Evolutionary conservation across 495 filamentous ascomycete genomes (phyloP).

Genomic region (Staphylotrichum longicolle): DNA sequence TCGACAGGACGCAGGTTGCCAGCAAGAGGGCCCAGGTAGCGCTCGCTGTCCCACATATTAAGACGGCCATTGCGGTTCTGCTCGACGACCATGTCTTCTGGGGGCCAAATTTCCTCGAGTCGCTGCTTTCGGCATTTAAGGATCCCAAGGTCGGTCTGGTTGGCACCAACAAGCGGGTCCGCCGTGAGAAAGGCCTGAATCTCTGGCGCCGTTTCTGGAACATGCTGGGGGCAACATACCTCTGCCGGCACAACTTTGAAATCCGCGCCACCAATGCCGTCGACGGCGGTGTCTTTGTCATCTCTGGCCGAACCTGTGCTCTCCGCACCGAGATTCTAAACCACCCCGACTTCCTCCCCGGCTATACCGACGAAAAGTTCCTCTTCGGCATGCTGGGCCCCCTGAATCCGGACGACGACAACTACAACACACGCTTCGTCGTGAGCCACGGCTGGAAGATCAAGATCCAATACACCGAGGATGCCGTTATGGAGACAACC

Average conservation of each 20-base stretch:
- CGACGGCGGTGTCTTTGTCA: conserved; percentile 56
- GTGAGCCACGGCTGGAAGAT: conserved; percentile 57
- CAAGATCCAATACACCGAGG: conserved; percentile 58
- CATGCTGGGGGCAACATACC: conserved; percentile 52
- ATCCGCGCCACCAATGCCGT: conserved; percentile 52
- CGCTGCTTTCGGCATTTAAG: conserved; percentile 53
- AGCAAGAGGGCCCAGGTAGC: conserved; percentile 53
- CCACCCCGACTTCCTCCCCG: conserved; percentile 44
- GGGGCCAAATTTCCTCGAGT: conserved; percentile 43
- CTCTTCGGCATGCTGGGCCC: conserved; percentile 46
- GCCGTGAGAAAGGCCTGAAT: conserved; percentile 31
- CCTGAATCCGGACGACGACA: conserved; percentile 66
- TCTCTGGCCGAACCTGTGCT: conserved; percentile 54
- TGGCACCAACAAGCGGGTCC: conserved; percentile 52
- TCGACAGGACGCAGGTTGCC: conserved; percentile 29
- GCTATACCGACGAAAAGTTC: conserved; percentile 58
- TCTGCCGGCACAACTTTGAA: conserved; percentile 59
- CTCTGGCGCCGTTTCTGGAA: conserved; percentile 46
- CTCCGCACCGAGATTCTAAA: conserved; percentile 50
- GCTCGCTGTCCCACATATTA: conserved; percentile 41
- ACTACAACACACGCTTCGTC: conserved; percentile 64
- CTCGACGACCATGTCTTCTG: conserved; percentile 58
- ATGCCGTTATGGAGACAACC: conserved; percentile 58
- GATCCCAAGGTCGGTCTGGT: conserved; percentile 51
- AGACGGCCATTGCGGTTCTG: conserved; percentile 48